Base-by-base conservation (phyloP, 768 basidiomycete genomes). In the Rhodotorula toruloides region DNA sequence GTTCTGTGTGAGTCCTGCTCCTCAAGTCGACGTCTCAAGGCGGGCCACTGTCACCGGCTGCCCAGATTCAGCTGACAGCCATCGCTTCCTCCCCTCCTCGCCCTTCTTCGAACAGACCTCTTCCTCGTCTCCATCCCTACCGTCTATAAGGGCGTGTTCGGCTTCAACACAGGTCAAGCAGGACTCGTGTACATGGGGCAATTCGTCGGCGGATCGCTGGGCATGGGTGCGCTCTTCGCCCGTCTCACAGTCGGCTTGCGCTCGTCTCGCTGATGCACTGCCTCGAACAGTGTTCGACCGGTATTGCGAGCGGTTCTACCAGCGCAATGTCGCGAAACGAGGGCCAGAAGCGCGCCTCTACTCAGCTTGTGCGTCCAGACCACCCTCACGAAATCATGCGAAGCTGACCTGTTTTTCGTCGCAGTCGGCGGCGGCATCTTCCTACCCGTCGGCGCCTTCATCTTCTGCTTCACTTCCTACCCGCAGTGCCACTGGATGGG, bases 21-120 rank as follows among this genome's bases (percentile, higher is more conserved):
- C n/a, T n/a, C n/a, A n/a, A n/a, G n/a, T n/a, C n/a, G n/a, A n/a
- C n/a, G n/a, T n/a, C n/a, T n/a, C n/a, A n/a, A n/a, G n/a, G n/a
- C n/a, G n/a, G n/a, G n/a, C n/a, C n/a, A n/a, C n/a, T n/a, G n/a
- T n/a, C n/a, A n/a, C n/a, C n/a, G n/a, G n/a, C n/a, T n/a, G n/a
- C n/a, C n/a, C n/a, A n/a, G n/a, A n/a, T n/a, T n/a, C n/a, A n/a
- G n/a, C n/a, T n/a, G n/a, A n/a, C n/a, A n/a, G n/a, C n/a, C n/a
- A n/a, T n/a, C n/a, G n/a, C n/a, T 86, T 17, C 34, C 88, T 90
- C 14, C 82, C 1, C 84, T 84, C 68, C 87, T 90, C 57, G 17
- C 44, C 22, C n/a, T 87, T 86, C 86, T 78, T 85, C 37, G 84
- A 85, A 48, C 25, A 84, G 91, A 83, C 72, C 59, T 70, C n/a